Evolutionary conservation across 1,284 basidiomycete genomes (phyloP).

Genomic region (Papiliotrema flavescens): DNA sequence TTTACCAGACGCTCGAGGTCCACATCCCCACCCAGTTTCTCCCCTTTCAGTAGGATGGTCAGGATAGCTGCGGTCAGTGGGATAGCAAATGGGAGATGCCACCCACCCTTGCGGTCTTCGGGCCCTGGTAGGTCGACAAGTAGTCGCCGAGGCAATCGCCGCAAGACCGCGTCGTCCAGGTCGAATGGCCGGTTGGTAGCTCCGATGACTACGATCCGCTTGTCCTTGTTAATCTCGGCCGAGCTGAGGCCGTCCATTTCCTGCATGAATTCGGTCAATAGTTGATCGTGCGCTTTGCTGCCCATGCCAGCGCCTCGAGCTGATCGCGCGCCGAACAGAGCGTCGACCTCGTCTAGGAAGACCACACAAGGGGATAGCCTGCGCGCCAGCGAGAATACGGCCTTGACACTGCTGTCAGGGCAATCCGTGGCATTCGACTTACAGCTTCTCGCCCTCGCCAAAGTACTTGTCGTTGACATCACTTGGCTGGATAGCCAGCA

Average conservation of each 20-base stretch:
- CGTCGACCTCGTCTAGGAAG: conserved; percentile 95
- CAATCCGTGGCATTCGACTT: conserved; percentile 9
- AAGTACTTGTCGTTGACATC: conserved; percentile 61
- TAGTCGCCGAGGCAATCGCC: conserved; percentile 75
- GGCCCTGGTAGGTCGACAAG: conserved; percentile 80
- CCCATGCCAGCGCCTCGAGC: conserved; percentile 75
- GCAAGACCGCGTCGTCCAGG: conserved; percentile 58
- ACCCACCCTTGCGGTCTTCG: conserved; percentile 71
- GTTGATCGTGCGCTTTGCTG: conserved; percentile 66
- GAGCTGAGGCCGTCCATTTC: conserved; percentile 89
- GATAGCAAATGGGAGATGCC: background rate
- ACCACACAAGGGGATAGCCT: conserved; percentile 87
- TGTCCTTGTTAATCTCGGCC: conserved; percentile 63
- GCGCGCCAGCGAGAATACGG: conserved; percentile 84
- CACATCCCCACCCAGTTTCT: conserved; percentile 65
- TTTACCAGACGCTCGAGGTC: conserved; percentile 63
- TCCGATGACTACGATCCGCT: conserved; percentile 86
- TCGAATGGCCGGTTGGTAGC: conserved; percentile 73
- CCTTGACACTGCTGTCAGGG: conserved; percentile 56
- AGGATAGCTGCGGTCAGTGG: conserved; percentile 62
- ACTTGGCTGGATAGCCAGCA: conserved; percentile 67
- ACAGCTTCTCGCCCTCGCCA: conserved; percentile 89
- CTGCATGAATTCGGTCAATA: conserved; percentile 83
- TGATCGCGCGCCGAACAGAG: conserved; percentile 82
- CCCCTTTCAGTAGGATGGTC: conserved; percentile 74